phyloP scores from a whole-genome alignment of 345 rosid genomes.

The Murraya paniculata region DNA sequence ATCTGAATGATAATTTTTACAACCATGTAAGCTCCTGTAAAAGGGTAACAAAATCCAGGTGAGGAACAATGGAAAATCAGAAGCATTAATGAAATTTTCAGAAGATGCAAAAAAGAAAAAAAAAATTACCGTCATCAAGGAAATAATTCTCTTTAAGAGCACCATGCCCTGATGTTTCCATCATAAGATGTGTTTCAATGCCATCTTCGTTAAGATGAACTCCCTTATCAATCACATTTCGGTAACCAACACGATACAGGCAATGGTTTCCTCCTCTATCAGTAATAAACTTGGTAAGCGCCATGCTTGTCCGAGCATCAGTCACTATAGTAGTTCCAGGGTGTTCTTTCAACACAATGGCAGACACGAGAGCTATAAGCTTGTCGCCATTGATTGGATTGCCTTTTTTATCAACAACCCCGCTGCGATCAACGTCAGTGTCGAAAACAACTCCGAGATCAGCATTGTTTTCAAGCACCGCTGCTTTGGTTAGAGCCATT shows the following conservation, averaged over 20 bases:
- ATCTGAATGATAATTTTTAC: slow-evolving; percentile 87
- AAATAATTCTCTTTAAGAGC: slow-evolving; percentile 90
- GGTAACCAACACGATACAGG: slow-evolving; percentile 82
- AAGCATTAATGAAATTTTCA: background rate
- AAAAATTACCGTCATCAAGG: slow-evolving; percentile 68
- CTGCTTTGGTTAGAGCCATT: slow-evolving; percentile 76
- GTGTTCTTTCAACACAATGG: slow-evolving; percentile 76
- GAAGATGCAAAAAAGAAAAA: background rate
- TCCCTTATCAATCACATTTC: slow-evolving; percentile 95
- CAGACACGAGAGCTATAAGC: slow-evolving; percentile 87
- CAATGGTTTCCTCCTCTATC: slow-evolving; percentile 85
- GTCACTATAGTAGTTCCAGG: slow-evolving; percentile 80
- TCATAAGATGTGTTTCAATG: slow-evolving; percentile 82
- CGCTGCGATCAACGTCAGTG: slow-evolving; percentile 93
- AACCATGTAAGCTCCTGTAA: slow-evolving; percentile 86
- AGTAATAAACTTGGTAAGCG: slow-evolving; percentile 60
- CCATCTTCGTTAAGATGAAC: slow-evolving; percentile 71
- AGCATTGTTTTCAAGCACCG: slow-evolving; percentile 68
- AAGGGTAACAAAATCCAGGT: background rate
- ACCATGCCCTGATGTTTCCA: slow-evolving; percentile 98
- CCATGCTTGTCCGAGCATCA: slow-evolving; percentile 89
- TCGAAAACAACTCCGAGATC: slow-evolving; percentile 96
- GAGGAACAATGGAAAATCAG: background rate
- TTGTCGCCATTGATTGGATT: slow-evolving; percentile 87
- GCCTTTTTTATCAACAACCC: slow-evolving; percentile 75